A percentile compares a stretch with the other conserved stretches of the same genome.
Evolutionary conservation across 371 early-diverging fungal species (phyloP).

Genomic region (Coemansia sp.): DNA sequence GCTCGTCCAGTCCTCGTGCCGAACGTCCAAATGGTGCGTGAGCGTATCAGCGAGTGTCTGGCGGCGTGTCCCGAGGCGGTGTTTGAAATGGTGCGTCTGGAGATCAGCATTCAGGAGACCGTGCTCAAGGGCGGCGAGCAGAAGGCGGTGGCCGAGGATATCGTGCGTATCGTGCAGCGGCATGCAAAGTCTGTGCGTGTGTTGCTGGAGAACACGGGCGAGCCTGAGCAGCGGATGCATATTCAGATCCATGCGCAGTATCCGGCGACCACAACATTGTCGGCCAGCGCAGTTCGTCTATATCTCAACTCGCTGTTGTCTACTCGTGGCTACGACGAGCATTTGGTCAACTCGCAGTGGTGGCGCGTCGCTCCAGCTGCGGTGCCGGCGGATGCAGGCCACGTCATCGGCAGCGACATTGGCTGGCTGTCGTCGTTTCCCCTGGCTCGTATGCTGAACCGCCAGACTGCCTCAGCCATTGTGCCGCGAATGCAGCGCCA

Average conservation of each 20-base stretch:
- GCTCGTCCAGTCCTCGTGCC: constrained; percentile 14
- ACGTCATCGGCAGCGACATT: constrained; percentile 20
- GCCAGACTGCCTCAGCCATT: constrained; percentile 44
- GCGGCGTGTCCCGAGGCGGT: constrained; percentile 39
- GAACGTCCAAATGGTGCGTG: constrained; percentile 35
- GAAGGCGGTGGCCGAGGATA: constrained; percentile 51
- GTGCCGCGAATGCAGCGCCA: constrained; percentile 51
- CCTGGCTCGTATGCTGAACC: constrained; percentile 40
- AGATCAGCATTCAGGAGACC: constrained; percentile 52
- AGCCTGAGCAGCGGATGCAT: not conserved
- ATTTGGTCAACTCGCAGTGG: constrained; percentile 53
- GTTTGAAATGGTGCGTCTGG: constrained; percentile 52
- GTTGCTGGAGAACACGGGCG: constrained; percentile 12
- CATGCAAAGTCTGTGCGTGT: constrained; percentile 28
- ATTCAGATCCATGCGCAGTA: constrained; percentile 44
- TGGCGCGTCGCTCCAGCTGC: constrained; percentile 32
- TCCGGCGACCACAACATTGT: constrained; percentile 51
- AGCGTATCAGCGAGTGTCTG: constrained; percentile 45
- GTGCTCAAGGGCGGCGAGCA: constrained; percentile 54
- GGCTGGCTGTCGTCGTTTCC: constrained; percentile 49
- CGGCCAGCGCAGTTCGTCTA: constrained; percentile 53
- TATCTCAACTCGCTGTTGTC: constrained; percentile 53
- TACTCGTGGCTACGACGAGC: constrained; percentile 52
- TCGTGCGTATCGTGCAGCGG: constrained; percentile 38
- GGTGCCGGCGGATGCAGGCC: constrained; percentile 8